Base-by-base conservation (phyloP, 2,329 filamentous ascomycete species). In the Paraconiothyrium sp. region DNA sequence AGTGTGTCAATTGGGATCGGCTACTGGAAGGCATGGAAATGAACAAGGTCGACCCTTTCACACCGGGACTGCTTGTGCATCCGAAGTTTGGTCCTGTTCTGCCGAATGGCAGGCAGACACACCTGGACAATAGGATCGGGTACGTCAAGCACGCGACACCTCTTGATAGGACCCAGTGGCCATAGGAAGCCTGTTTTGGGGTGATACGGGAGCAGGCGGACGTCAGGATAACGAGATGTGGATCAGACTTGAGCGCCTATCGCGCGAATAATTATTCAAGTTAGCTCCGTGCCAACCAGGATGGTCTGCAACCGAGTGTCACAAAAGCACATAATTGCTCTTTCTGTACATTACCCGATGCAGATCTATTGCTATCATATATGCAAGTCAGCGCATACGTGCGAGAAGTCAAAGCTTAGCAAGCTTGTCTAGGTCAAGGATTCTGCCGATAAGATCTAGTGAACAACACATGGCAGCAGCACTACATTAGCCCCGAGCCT, bases 1-100 rank as follows among this genome's bases (percentile, higher is more conserved):
- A 55, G 52, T 55, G 52, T 39, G 52, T 55, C 24, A 55, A 55
- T 27, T 55, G 52, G 52, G 52, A 55, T 27, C 39, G 52, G 30
- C 27, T 55, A 5, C 24, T 55, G 13, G 52, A 55, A 24, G 52
- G 52, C 14, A 46, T 55, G 52, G 39, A 55, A n/a, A 46, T 35
- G 24, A 55, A 55, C 39, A 55, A 55, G 24, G 39, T 55, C 27
- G 39, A 46, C 34, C 52, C 52, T 14, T 55, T 46, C 27, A 35
- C 37, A 22, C 52, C 52, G 14, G 52, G 52, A 30, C 39, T 55
- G 52, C 52, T 55, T 16, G 39, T 55, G 16, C 52, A 55, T 34
- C 52, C 39, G 5, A 55, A 55, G n/a, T 55, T 55, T 16, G 39
- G 52, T 22, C 52, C 52, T 20, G 52, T 55, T n/a, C 22, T 54